Percentiles rank a stretch among this genome's conserved stretches.
phyloP scores from a whole-genome alignment of 2,329 filamentous ascomycete species.

The Karstenula rhodostoma region DNA sequence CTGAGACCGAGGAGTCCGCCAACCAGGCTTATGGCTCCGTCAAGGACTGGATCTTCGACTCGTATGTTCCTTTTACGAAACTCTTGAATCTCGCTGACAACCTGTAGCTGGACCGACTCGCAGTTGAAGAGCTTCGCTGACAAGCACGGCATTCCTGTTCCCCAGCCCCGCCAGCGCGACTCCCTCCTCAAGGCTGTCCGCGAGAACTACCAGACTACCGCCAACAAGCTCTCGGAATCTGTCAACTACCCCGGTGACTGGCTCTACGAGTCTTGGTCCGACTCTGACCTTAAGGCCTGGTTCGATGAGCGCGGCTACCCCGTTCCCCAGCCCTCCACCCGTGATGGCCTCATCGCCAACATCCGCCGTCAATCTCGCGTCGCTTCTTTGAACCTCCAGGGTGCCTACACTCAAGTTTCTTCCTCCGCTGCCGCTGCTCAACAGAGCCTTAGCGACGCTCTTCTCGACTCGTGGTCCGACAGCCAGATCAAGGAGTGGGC shows the following conservation, averaged over 20 bases:
- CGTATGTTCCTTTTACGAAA: conserved; percentile 52
- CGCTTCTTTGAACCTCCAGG: conserved; percentile 73
- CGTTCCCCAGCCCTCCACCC: conserved; percentile 81
- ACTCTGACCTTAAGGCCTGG: conserved; percentile 93
- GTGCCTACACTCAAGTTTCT: conserved; percentile 56
- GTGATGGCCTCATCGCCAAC: conserved; percentile 86
- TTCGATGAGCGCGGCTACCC: conserved; percentile 88
- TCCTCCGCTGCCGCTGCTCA: conserved; percentile 66
- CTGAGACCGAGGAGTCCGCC: conserved; percentile 79
- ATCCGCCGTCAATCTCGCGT: conserved; percentile 91
- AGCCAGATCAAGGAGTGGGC: conserved; percentile 89
- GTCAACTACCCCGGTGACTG: conserved; percentile 91
- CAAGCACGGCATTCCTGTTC: conserved; percentile 83
- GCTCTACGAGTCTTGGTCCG: conserved; percentile 90
- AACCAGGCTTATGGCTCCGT: conserved; percentile 75
- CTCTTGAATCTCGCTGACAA: conserved; percentile 45
- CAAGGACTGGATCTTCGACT: conserved; percentile 92
- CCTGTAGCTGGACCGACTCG: conserved; percentile 84
- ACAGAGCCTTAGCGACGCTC: conserved; percentile 77
- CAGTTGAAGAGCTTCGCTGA: conserved; percentile 94
- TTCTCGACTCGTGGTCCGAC: conserved; percentile 92
- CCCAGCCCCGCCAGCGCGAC: conserved; percentile 87
- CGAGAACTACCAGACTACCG: conserved; percentile 79
- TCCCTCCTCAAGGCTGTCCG: conserved; percentile 79
- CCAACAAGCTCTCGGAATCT: conserved; percentile 79